Evolutionary conservation across 768 basidiomycete species (phyloP).

Genomic region (Podaxis sp.): DNA sequence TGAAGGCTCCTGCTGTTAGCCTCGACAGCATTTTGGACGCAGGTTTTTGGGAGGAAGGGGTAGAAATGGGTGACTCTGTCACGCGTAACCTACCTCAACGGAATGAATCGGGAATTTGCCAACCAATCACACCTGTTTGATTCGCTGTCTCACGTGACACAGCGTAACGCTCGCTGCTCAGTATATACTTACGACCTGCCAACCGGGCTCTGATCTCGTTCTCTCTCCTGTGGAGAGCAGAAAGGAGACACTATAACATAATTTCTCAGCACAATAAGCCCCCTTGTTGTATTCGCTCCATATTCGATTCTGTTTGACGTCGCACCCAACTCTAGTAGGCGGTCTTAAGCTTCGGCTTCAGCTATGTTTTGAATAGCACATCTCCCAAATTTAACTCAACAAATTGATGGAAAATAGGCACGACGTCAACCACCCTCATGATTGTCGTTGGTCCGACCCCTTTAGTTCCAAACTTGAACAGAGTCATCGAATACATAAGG

Average conservation of each 20-base stretch:
- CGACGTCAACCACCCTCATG: background rate
- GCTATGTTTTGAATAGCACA: background rate
- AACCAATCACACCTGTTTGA: constrained; percentile 32
- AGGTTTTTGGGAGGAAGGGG: constrained; percentile 43
- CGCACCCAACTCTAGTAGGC: background rate
- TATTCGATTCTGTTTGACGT: too few species aligned
- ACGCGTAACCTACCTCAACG: constrained; percentile 45
- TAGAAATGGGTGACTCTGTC: constrained; percentile 37
- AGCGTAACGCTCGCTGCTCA: background rate
- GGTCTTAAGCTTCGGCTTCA: background rate
- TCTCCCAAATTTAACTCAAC: background rate
- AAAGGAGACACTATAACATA: too few species aligned
- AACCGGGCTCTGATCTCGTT: too few species aligned
- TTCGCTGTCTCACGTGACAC: constrained; percentile 23
- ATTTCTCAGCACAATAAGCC: too few species aligned
- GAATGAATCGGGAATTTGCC: constrained; percentile 47
- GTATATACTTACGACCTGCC: too few species aligned
- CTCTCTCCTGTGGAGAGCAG: too few species aligned
- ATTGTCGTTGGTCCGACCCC: background rate
- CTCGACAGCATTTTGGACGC: constrained; percentile 75
- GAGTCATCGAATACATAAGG: background rate
- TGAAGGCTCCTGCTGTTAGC: constrained; percentile 74
- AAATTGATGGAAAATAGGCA: background rate
- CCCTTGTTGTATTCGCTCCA: too few species aligned
- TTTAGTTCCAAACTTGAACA: background rate